Conservation (phyloP, 2,329 filamentous ascomycete species). For the Parastagonospora avenae region DNA sequence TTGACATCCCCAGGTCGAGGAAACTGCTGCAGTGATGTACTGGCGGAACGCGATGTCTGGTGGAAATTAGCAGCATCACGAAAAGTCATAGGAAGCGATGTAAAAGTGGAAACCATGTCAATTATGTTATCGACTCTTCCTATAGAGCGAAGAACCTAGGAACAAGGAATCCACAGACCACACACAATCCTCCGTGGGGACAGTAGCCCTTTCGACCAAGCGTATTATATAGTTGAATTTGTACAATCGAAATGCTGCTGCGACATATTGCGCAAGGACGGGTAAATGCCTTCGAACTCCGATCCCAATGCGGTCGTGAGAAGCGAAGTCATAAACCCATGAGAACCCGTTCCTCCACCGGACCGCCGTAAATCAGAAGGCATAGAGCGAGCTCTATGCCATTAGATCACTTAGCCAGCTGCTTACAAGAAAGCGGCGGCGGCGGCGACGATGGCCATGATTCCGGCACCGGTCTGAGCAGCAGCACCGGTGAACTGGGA, state of each 20-base stretch:
- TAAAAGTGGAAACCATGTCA: constrained; percentile 39
- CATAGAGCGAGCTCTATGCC: constrained; percentile 4
- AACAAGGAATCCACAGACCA: constrained; percentile 44
- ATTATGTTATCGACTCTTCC: constrained; percentile 37
- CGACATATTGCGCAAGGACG: constrained; percentile 31
- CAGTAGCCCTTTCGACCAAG: constrained; percentile 39
- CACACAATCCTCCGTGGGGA: constrained; percentile 38
- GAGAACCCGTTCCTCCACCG: constrained; percentile 28
- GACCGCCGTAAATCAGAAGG: constrained; percentile 14
- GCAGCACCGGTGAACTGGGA: constrained; percentile 58
- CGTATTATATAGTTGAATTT: constrained; percentile 41
- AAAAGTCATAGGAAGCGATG: background rate
- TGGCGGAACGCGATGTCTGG: too few species aligned
- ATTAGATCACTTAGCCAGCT: constrained; percentile 19
- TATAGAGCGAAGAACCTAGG: constrained; percentile 31
- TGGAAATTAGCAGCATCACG: too few species aligned
- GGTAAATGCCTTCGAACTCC: constrained; percentile 34
- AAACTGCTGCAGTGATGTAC: too few species aligned
- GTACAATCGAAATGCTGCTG: constrained; percentile 44
- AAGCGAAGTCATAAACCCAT: constrained; percentile 39
- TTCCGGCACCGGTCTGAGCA: constrained; percentile 57
- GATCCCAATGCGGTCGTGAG: constrained; percentile 43
- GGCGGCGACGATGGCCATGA: constrained; percentile 59
- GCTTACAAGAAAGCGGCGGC: constrained; percentile 49
- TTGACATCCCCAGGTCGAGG: too few species aligned